Percentiles rank a stretch among this genome's conserved stretches.
Evolutionary conservation across 2,329 filamentous ascomycete genomes (phyloP).

Genomic region (Mycosphaerelloides madeirae): DNA sequence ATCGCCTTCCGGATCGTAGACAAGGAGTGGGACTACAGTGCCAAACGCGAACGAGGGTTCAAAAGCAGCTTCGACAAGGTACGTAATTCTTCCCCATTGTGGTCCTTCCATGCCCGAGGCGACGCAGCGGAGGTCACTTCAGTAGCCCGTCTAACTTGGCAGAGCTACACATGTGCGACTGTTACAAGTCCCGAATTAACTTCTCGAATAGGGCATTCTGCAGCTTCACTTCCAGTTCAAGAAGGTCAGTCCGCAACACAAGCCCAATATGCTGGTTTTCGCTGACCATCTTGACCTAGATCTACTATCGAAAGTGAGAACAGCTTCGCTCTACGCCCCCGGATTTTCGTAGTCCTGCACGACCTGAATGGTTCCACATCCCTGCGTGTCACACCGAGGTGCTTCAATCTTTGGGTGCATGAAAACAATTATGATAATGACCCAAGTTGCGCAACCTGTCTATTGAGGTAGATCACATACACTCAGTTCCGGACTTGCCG

Average conservation of each 20-base stretch:
- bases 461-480: no score
- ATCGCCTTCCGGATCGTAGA: slow-evolving; percentile 96
- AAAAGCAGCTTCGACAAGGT: slow-evolving; percentile 97
- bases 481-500: no score
- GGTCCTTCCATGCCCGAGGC: not conserved
- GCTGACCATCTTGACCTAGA: slow-evolving; percentile 30
- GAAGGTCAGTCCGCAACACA: slow-evolving; percentile 57
- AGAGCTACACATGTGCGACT: no score
- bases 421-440: no score
- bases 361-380: not conserved
- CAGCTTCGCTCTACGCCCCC: not conserved
- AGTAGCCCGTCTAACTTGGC: no score
- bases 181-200: slow-evolving; percentile 27
- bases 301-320: slow-evolving; percentile 44
- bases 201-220: slow-evolving; percentile 67
- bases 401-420: no score
- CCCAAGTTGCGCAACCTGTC: no score
- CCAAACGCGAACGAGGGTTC: slow-evolving; percentile 90
- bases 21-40: slow-evolving; percentile 98
- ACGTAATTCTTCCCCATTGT: slow-evolving; percentile 35
- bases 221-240: slow-evolving; percentile 99
- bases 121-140: not conserved
- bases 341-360: not conserved
- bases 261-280: not conserved
- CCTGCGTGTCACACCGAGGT: not conserved